These are phyloP conservation scores for Globisporangium parvum DNA, from an alignment of 352 stramenopile genomes.

Conservation along the genomic window DNA sequence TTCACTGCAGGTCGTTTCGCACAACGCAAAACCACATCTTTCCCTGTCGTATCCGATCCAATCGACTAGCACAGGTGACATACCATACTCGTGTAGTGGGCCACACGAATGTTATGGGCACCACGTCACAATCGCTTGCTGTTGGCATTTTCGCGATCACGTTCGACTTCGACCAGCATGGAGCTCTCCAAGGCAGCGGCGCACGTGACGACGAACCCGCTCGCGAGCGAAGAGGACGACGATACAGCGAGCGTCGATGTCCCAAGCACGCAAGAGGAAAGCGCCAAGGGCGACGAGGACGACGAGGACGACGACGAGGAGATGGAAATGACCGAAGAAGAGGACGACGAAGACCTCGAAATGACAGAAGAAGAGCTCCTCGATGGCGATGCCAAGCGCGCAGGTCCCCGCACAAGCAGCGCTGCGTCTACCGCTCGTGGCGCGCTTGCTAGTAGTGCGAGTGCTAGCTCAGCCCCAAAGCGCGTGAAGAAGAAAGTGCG, in stretches of 20 bases:
- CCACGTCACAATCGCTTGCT: too few relatives aligned
- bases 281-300: constrained; percentile 26
- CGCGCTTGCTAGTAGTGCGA: background rate
- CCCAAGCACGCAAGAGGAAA: constrained; percentile 16
- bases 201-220: background rate
- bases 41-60: too few relatives aligned
- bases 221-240: constrained; percentile 10
- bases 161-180: too few relatives aligned
- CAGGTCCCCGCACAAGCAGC: background rate
- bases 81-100: too few relatives aligned
- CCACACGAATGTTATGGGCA: too few relatives aligned
- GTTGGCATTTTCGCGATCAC: too few relatives aligned
- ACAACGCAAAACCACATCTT: too few relatives aligned
- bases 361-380: background rate
- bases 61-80: too few relatives aligned
- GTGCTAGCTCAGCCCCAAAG: background rate
- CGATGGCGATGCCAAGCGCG: constrained; percentile 10
- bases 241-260: constrained; percentile 10
- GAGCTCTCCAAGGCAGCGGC: background rate
- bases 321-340: constrained; percentile 34
- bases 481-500: constrained; percentile 22
- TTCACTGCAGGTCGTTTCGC: too few relatives aligned
- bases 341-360: constrained; percentile 27
- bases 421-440: background rate
- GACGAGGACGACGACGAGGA: constrained; percentile 21